These are phyloP conservation scores for Cordyceps pruinosa DNA, from an alignment of 2,329 filamentous ascomycete genomes.

Conservation along the genomic window DNA sequence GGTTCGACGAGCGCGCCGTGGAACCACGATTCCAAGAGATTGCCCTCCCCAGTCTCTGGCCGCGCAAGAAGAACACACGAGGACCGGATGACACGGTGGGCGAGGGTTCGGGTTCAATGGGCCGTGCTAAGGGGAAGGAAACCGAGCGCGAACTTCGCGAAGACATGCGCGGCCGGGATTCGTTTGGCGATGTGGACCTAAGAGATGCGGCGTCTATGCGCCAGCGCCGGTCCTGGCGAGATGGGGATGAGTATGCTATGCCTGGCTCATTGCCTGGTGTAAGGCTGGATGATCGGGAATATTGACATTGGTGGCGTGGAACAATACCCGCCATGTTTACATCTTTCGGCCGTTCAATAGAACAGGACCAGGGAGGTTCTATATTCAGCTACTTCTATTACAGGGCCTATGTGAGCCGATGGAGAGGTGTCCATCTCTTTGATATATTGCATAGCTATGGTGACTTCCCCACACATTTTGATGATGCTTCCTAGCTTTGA, in stretches of 20 bases:
- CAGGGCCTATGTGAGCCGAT: no score
- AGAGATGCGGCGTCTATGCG: constrained; percentile 32
- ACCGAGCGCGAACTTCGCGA: constrained; percentile 43
- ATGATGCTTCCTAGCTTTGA: background rate
- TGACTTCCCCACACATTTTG: no score
- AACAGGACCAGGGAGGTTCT: no score
- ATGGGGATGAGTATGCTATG: constrained; percentile 37
- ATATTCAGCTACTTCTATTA: no score
- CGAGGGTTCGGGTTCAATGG: constrained; percentile 40
- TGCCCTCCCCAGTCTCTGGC: constrained; percentile 75
- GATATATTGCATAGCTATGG: background rate
- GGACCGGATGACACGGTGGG: constrained; percentile 57
- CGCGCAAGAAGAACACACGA: constrained; percentile 73
- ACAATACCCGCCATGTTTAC: background rate
- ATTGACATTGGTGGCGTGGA: background rate
- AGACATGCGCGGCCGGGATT: constrained; percentile 41
- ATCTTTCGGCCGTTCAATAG: background rate
- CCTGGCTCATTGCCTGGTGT: constrained; percentile 40
- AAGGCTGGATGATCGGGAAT: constrained; percentile 23
- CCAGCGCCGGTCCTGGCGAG: constrained; percentile 30
- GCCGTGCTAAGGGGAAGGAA: constrained; percentile 48
- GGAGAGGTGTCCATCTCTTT: background rate
- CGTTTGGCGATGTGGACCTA: constrained; percentile 36
- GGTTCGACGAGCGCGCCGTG: constrained; percentile 83
- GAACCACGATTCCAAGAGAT: constrained; percentile 85